Base-by-base conservation (phyloP, 192 early-diverging fungal species). In the Radiomyces spectabilis region DNA sequence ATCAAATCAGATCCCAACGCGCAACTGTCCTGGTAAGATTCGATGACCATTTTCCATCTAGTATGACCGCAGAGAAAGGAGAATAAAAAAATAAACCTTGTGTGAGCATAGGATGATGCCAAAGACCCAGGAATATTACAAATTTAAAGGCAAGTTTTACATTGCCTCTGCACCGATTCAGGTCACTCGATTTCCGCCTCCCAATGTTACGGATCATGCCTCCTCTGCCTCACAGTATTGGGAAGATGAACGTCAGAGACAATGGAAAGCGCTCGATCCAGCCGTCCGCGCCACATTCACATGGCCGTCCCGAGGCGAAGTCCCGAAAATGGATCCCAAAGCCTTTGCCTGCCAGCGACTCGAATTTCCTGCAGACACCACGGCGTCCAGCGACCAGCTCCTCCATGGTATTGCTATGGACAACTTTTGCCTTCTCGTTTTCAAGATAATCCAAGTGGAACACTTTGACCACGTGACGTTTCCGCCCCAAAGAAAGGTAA, bases 381-480 rank as follows among this genome's bases (percentile, higher is more conserved):
- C 30, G 3, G 42, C 40, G 9, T 27, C 38, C 16, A 64, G 60
- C 26, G 54, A 73, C n/a, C 69, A 76, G 45, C 57, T 79, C 22
- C 49, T 80, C 39, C 82, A 88, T 64, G 83, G 83, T 50, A 68
- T 74, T 53, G 87, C 87, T 1, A 56, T 86, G 47, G 87, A 90
- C 48, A 87, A 88, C 55, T 88, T 85, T 60, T 83, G 83, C 53
- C 51, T 90, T 27, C 49, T 90, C 47, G 71, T 85, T 2, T 87
- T 85, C 48, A 85, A 85, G 47, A 72, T 78, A 2, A 57, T 55
- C 38, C 74, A 74, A 30, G 84, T 90, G 10, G 79, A 82, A 7
- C 78, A 85, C 46, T 70, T 72, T 48, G 69, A 81, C 29, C 72
- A 75, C 41, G 55, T 55, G 22, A 38, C 37, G 19, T 73, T 76